Conservation (phyloP, 345 rosid species). For the Pistacia integerrima region DNA sequence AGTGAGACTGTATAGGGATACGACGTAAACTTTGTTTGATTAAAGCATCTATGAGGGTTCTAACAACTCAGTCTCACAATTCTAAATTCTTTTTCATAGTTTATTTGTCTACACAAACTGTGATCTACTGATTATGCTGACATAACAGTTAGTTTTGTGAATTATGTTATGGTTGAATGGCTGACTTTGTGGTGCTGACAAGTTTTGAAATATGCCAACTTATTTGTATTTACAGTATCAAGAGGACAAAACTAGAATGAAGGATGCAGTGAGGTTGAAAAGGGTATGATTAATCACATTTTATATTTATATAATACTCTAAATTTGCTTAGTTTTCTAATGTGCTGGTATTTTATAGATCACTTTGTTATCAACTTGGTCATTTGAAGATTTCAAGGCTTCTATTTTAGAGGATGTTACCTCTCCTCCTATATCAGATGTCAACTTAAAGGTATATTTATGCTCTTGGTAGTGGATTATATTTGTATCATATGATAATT, state of each 20-base stretch:
- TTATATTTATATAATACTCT: slow-evolving; percentile 7
- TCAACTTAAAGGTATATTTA: slow-evolving; percentile 56
- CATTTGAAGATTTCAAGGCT: slow-evolving; percentile 73
- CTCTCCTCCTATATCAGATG: slow-evolving; percentile 57
- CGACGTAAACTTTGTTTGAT: background rate
- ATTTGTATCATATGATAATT: background rate
- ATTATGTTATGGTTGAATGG: background rate
- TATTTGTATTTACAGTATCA: slow-evolving; percentile 61
- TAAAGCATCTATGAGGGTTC: background rate
- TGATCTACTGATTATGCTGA: slow-evolving; percentile 10
- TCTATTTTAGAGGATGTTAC: slow-evolving; percentile 55
- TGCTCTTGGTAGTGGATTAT: slow-evolving; percentile 8
- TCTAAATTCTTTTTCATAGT: background rate
- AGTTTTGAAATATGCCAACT: slow-evolving; percentile 5
- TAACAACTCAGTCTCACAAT: background rate
- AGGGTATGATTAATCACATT: slow-evolving; percentile 47
- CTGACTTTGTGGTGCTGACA: background rate
- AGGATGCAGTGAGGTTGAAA: slow-evolving; percentile 70
- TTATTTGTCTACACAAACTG: background rate
- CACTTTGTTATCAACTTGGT: slow-evolving; percentile 58
- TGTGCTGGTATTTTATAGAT: slow-evolving; percentile 48
- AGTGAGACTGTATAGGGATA: background rate
- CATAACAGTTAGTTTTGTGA: background rate
- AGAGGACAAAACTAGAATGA: slow-evolving; percentile 73
- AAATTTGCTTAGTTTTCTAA: slow-evolving; percentile 28